These are phyloP conservation scores for Crithidia brevicula DNA, from an alignment of 208 protist species.

Conservation along the genomic window DNA sequence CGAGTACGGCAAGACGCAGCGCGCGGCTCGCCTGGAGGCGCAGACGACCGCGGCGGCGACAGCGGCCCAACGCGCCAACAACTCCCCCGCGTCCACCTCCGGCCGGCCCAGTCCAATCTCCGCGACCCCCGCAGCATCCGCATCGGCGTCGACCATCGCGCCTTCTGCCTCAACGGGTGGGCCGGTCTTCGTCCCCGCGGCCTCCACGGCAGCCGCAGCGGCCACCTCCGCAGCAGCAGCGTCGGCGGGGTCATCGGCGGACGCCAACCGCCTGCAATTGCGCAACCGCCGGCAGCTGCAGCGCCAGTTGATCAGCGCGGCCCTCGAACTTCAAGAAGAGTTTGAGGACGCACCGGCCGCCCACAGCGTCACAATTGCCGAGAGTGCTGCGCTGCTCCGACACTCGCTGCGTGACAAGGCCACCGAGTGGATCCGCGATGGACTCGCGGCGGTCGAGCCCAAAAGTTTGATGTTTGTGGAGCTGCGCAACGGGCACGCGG, in stretches of 20 bases:
- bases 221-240: background rate
- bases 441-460: slow-evolving; percentile 9
- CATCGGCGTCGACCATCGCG: background rate
- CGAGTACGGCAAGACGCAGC: slow-evolving; percentile 32
- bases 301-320: slow-evolving; percentile 24
- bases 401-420: slow-evolving; percentile 16
- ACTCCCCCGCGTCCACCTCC: background rate
- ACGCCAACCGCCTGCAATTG: slow-evolving; percentile 15
- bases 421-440: slow-evolving; percentile 15
- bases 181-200: background rate
- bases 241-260: background rate
- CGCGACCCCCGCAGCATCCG: background rate
- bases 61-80: background rate
- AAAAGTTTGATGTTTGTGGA: slow-evolving; percentile 29
- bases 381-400: slow-evolving; percentile 1
- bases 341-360: slow-evolving; percentile 25
- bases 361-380: background rate
- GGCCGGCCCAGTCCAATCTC: background rate
- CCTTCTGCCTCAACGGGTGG: background rate
- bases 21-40: background rate
- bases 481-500: slow-evolving; percentile 21
- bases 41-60: background rate
- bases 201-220: background rate
- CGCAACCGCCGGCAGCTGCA: slow-evolving; percentile 22
- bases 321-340: slow-evolving; percentile 6